Conservation (phyloP, 2,329 filamentous ascomycete genomes). For the Immersiporthe knoxdaviesiana region DNA sequence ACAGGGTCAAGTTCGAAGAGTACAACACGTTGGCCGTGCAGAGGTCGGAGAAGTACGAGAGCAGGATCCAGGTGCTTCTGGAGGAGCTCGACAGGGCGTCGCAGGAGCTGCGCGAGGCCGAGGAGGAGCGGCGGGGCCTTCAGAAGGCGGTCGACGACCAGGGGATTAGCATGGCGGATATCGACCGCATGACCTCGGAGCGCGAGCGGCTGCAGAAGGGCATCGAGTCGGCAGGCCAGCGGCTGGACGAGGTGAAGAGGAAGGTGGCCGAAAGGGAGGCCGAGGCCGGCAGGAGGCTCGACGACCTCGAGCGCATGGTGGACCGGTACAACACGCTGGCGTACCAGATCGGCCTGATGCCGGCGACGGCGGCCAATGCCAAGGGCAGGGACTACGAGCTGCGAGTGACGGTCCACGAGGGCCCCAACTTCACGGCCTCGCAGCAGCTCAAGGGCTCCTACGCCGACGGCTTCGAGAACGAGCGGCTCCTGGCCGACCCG, state of each 20-base stretch:
- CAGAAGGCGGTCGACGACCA: slow-evolving; percentile 89
- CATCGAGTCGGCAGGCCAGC: slow-evolving; percentile 73
- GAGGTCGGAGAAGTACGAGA: slow-evolving; percentile 87
- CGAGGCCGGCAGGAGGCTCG: slow-evolving; percentile 83
- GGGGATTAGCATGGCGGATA: slow-evolving; percentile 96
- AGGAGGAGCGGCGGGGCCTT: slow-evolving; percentile 77
- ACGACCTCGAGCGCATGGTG: slow-evolving; percentile 88
- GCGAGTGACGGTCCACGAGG: slow-evolving; percentile 77
- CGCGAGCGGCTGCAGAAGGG: slow-evolving; percentile 90
- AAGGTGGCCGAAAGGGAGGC: slow-evolving; percentile 82
- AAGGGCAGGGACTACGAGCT: slow-evolving; percentile 86
- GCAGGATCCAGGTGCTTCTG: slow-evolving; percentile 78
- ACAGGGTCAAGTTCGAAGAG: slow-evolving; percentile 91
- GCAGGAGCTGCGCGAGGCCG: slow-evolving; percentile 74
- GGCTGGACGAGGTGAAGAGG: slow-evolving; percentile 84
- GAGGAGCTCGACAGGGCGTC: slow-evolving; percentile 82
- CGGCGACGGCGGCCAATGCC: slow-evolving; percentile 80
- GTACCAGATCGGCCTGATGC: slow-evolving; percentile 92
- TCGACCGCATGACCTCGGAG: slow-evolving; percentile 97
- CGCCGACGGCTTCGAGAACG: slow-evolving; percentile 54
- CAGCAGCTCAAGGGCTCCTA: slow-evolving; percentile 53
- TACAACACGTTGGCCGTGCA: slow-evolving; percentile 86
- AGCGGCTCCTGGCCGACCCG: slow-evolving; percentile 80
- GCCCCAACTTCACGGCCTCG: slow-evolving; percentile 74
- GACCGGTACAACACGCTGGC: slow-evolving; percentile 92